Base-by-base conservation (phyloP, 2,329 filamentous ascomycete species). In the Torrubiellomyces zombiae region DNA sequence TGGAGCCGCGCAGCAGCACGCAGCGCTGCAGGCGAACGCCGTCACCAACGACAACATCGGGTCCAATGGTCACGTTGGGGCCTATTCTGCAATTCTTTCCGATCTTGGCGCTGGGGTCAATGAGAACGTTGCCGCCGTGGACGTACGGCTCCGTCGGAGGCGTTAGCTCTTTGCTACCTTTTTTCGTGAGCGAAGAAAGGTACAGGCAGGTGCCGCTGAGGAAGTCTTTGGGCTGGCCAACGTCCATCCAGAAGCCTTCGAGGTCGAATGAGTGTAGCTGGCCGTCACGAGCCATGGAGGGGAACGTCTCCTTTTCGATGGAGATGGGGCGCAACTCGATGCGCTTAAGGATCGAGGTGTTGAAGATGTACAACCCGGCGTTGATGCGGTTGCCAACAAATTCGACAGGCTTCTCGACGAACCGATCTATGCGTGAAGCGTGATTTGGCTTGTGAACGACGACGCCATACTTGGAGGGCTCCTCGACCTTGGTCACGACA, bases 301-400 rank as follows among this genome's bases (percentile, higher is more conserved):
- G 86, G 78, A 98, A 98, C 17, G 83, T 94, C 62, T 95, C 89
- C 60, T 95, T 86, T 60, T 98, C 86, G 49, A 95, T 98, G 6
- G 83, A 93, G 25, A 86, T 95, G 20, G 89, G 89, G 33, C 86
- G 81, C 37, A 95, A 74, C 55, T 95, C 86, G 45, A 98, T 95
- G 51, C 86, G 79, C 38, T 75, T 63, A 32, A 98, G 71, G 20
- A 95, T 73, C 25, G 76, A 83, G 24, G 85, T 83, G 65, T 94
- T 95, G 45, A 95, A 67, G 44, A 95, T 92, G 65, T 95, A 95
- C 57, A 95, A 81, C 58, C 89, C 89, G 39, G 86, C 89, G 45
- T 95, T 95, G 67, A 95, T 95, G 38, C 86, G 79, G 69, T 95
- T 95, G 44, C 86, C 86, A 30, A 95, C 86, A 48, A 94, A 95